A percentile compares a stretch with the other conserved stretches of the same genome.
These are phyloP conservation scores for Blastobotrys elegans DNA, from an alignment of 1,139 yeast species.

Conservation along the genomic window DNA sequence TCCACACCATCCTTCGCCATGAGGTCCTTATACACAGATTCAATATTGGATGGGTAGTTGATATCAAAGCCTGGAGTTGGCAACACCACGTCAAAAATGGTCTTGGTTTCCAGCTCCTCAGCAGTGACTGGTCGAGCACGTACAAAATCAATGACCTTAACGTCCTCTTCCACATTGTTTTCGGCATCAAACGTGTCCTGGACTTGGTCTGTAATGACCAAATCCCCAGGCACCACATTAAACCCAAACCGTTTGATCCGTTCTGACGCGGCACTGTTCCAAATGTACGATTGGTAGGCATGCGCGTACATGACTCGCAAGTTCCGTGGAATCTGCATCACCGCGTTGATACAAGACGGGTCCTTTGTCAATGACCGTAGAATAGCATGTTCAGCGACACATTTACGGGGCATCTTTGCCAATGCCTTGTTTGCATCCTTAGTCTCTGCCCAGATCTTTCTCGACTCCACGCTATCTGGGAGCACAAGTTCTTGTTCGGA, in stretches of 20 bases:
- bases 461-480: slow-evolving; percentile 78
- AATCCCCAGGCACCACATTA: slow-evolving; percentile 73
- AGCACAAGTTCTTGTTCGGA: slow-evolving; percentile 80
- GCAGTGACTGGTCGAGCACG: slow-evolving; percentile 68
- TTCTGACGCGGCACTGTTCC: slow-evolving; percentile 84
- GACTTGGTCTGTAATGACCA: slow-evolving; percentile 47
- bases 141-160: slow-evolving; percentile 47
- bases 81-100: slow-evolving; percentile 78
- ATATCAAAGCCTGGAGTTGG: slow-evolving; percentile 96
- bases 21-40: slow-evolving; percentile 57
- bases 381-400: slow-evolving; percentile 78
- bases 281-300: slow-evolving; percentile 92
- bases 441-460: slow-evolving; percentile 76
- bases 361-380: slow-evolving; percentile 51
- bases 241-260: slow-evolving; percentile 70
- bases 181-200: slow-evolving; percentile 26
- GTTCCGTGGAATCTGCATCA: slow-evolving; percentile 88
- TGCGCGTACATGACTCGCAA: slow-evolving; percentile 93
- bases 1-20: slow-evolving; percentile 83
- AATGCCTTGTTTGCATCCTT: slow-evolving; percentile 61
- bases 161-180: slow-evolving; percentile 58
- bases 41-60: slow-evolving; percentile 69
- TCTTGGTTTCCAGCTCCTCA: slow-evolving; percentile 63
- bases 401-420: slow-evolving; percentile 75
- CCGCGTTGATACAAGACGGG: slow-evolving; percentile 63